A percentile compares a stretch with the other conserved stretches of the same genome.
Evolutionary conservation across 1,139 yeast species (phyloP).

Genomic region (Taiozyma sp.): DNA sequence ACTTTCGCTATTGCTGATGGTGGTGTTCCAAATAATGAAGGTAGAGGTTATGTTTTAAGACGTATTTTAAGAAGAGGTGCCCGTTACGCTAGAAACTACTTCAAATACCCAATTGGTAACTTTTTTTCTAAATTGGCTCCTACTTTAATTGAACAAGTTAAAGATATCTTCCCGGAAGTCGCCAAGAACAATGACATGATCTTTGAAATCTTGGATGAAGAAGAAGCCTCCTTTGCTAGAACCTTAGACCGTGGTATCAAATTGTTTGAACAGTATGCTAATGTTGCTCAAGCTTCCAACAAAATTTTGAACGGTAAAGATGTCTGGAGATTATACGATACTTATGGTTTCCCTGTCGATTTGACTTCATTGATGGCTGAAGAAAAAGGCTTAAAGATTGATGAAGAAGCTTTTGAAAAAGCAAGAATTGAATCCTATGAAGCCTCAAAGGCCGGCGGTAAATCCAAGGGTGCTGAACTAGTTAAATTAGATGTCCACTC

Average conservation of each 20-base stretch:
- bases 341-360: constrained; percentile 99
- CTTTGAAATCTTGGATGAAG: constrained; percentile 90
- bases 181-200: constrained; percentile 64
- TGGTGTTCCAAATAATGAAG: constrained; percentile 98
- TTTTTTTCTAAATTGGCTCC: constrained; percentile 92
- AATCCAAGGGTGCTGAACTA: constrained; percentile 48
- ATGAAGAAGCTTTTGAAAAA: constrained; percentile 83
- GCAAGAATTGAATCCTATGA: constrained; percentile 87
- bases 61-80: constrained; percentile 97
- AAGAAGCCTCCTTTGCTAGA: constrained; percentile 89
- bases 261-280: constrained; percentile 88
- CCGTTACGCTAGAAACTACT: constrained; percentile 92
- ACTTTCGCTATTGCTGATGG: constrained; percentile 97
- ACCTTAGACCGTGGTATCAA: constrained; percentile 98
- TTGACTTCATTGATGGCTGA: constrained; percentile 98
- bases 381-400: constrained; percentile 92
- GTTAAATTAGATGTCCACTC: constrained; percentile 90
- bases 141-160: constrained; percentile 83
- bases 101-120: constrained; percentile 91
- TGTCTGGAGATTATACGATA: constrained; percentile 97
- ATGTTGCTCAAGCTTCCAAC: constrained; percentile 67
- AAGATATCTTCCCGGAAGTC: constrained; percentile 88
- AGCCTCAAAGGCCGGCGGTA: constrained; percentile 89
- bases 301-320: constrained; percentile 86
- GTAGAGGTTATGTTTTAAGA: constrained; percentile 96